Conservation (phyloP, 2,329 filamentous ascomycete genomes). For the Aphanocladium album region DNA sequence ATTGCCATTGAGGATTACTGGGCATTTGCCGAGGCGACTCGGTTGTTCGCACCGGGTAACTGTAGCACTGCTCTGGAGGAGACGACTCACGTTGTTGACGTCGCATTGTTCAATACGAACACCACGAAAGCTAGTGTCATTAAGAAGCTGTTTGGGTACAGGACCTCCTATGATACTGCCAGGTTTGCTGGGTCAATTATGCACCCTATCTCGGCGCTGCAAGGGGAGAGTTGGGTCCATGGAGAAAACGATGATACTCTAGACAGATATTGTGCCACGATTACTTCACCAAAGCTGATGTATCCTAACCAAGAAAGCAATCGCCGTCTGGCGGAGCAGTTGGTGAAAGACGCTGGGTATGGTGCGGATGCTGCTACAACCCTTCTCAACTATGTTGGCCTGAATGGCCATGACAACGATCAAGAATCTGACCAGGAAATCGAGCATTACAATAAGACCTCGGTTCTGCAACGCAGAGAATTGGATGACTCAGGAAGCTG, state of each 20-base stretch:
- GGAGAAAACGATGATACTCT: slow-evolving; percentile 35
- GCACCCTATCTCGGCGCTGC: slow-evolving; percentile 38
- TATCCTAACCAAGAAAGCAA: slow-evolving; percentile 37
- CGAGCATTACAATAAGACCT: not conserved
- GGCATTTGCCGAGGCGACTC: slow-evolving; percentile 50
- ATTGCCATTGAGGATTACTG: slow-evolving; percentile 76
- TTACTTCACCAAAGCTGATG: slow-evolving; percentile 37
- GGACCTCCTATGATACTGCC: slow-evolving; percentile 21
- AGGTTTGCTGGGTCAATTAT: slow-evolving; percentile 40
- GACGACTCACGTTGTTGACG: slow-evolving; percentile 47
- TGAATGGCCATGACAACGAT: not conserved
- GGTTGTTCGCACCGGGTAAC: slow-evolving; percentile 45
- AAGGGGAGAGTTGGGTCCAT: slow-evolving; percentile 51
- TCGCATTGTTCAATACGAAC: slow-evolving; percentile 39
- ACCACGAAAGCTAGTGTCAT: slow-evolving; percentile 34
- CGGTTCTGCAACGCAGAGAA: not conserved
- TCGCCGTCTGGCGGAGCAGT: slow-evolving; percentile 28
- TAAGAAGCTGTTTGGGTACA: slow-evolving; percentile 30
- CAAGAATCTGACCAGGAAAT: not conserved
- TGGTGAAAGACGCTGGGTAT: slow-evolving; percentile 40
- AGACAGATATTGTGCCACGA: slow-evolving; percentile 43
- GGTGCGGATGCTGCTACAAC: slow-evolving; percentile 33
- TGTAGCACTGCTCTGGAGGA: slow-evolving; percentile 62
- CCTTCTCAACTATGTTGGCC: slow-evolving; percentile 49
- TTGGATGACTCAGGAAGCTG: slow-evolving; percentile 32